A percentile compares a stretch with the other conserved stretches of the same genome.
Evolutionary conservation across 495 filamentous ascomycete genomes (phyloP).

Genomic region (Bacidia rubella): DNA sequence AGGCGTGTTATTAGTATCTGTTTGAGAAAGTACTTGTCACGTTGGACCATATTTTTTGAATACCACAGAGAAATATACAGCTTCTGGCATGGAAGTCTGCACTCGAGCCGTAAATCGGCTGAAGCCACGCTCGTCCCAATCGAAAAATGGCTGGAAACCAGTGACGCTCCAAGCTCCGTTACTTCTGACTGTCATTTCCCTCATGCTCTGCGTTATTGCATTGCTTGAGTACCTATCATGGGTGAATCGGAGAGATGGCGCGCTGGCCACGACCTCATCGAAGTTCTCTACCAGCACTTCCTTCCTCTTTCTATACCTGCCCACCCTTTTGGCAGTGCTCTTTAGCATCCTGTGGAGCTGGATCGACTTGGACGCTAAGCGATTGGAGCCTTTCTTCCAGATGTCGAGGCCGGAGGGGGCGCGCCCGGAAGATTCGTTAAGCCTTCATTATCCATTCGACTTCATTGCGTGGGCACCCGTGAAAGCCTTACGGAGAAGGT

Average conservation of each 20-base stretch:
- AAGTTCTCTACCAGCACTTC: slow-evolving; percentile 11
- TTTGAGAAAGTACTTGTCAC: too few relatives aligned
- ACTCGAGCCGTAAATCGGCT: too few relatives aligned
- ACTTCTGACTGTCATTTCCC: slow-evolving; percentile 16
- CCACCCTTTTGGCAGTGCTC: slow-evolving; percentile 50
- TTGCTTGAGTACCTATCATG: slow-evolving; percentile 22
- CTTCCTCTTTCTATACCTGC: slow-evolving; percentile 30
- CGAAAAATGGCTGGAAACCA: slow-evolving; percentile 29
- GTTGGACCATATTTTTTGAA: too few relatives aligned
- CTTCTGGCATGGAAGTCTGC: too few relatives aligned
- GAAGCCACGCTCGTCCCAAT: too few relatives aligned
- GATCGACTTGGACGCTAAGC: slow-evolving; percentile 60
- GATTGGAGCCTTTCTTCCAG: slow-evolving; percentile 63
- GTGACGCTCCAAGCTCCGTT: slow-evolving; percentile 22
- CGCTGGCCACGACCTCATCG: slow-evolving; percentile 22
- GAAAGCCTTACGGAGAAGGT: slow-evolving; percentile 26
- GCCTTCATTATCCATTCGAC: slow-evolving; percentile 36
- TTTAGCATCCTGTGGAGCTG: slow-evolving; percentile 67
- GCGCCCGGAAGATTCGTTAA: slow-evolving; percentile 24
- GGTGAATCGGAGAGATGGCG: slow-evolving; percentile 19
- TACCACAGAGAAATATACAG: too few relatives aligned
- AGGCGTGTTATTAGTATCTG: too few relatives aligned
- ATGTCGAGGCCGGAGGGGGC: slow-evolving; percentile 39
- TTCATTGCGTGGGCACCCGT: slow-evolving; percentile 35
- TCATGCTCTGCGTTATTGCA: slow-evolving; percentile 19